Evolutionary conservation across 257 asterid genomes (phyloP), one percentile per base, ranked within the genome.

Genomic region (Scutellaria minor): DNA sequence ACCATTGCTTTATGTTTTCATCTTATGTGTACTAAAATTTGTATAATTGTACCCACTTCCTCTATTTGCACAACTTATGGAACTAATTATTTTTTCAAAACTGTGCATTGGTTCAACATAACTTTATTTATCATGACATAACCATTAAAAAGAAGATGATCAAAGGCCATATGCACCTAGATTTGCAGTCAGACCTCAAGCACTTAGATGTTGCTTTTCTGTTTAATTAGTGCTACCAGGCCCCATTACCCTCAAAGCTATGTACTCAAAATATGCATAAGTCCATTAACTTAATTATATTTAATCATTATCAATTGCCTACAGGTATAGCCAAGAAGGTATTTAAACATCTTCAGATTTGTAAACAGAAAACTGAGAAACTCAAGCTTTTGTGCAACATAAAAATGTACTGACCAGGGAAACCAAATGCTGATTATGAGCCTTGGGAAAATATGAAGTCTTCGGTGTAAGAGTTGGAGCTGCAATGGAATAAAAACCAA

Each of bases 391-490:
- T 22, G 31, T 14, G 63, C 9, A 46, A 70, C 66, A 65, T 15
- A 27, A 44, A 48, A 35, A 70, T 41, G 45, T 35, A 79, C 89
- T 68, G 57, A 84, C 89, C 89, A 52, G 76, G 47, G 57, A 50
- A 50, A 71, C 69, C 27, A 81, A 46, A 61, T 48, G 55, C 46
- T 61, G 81, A 56, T 80, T 54, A 71, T 51, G 68, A 59, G 71
- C 66, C 77, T 41, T 74, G 1, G 86, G 80, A 68, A 55, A 55
- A 70, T 68, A 62, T 24, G 83, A 71, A 44, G 75, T 70, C 81
- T 82, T 74, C 14, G 68, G 74, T 37, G 73, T 70, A 55, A 52
- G 75, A 73, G 75, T 47, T 64, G 90, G 81, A 85, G 82, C 90
- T 85, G 86, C 74, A 71, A 63, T n/a, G 15, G 52, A 76, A 54